phyloP scores from a whole-genome alignment of 2,329 filamentous ascomycete genomes.

The Diplodia scrobiculata region DNA sequence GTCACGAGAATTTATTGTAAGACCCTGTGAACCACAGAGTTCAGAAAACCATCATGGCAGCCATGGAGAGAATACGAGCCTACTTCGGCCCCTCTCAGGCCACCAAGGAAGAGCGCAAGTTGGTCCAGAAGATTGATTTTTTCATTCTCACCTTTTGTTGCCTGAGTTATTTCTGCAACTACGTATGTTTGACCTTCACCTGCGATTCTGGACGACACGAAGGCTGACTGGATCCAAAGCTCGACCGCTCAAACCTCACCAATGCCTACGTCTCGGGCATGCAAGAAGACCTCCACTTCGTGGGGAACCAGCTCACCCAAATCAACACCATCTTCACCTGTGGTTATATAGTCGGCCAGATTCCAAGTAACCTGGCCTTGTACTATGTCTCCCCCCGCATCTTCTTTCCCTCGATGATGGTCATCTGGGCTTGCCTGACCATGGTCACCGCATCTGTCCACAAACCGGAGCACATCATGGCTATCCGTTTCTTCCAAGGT shows the following conservation, averaged over 20 bases:
- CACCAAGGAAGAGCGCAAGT: slow-evolving; percentile 46
- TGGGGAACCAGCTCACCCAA: slow-evolving; percentile 48
- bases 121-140: slow-evolving; percentile 64
- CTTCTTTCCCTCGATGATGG: slow-evolving; percentile 66
- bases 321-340: slow-evolving; percentile 51
- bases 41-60: slow-evolving; percentile 8
- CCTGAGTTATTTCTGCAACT: slow-evolving; percentile 47
- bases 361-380: slow-evolving; percentile 63
- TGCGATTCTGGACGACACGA: neutral
- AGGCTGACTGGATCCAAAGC: slow-evolving; percentile 32
- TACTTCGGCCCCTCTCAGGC: slow-evolving; percentile 43
- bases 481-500: slow-evolving; percentile 58
- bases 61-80: slow-evolving; percentile 2
- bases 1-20: neutral
- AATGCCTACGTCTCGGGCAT: slow-evolving; percentile 50
- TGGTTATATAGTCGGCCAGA: slow-evolving; percentile 58
- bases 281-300: slow-evolving; percentile 46
- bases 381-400: slow-evolving; percentile 65
- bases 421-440: slow-evolving; percentile 65
- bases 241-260: slow-evolving; percentile 47
- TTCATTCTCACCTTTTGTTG: slow-evolving; percentile 68
- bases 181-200: slow-evolving; percentile 32
- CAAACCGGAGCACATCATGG: slow-evolving; percentile 60
- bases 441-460: slow-evolving; percentile 61
- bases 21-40: neutral